Evolutionary conservation across 345 rosid genomes (phyloP).

Genomic region (Hevea brasiliensis): DNA sequence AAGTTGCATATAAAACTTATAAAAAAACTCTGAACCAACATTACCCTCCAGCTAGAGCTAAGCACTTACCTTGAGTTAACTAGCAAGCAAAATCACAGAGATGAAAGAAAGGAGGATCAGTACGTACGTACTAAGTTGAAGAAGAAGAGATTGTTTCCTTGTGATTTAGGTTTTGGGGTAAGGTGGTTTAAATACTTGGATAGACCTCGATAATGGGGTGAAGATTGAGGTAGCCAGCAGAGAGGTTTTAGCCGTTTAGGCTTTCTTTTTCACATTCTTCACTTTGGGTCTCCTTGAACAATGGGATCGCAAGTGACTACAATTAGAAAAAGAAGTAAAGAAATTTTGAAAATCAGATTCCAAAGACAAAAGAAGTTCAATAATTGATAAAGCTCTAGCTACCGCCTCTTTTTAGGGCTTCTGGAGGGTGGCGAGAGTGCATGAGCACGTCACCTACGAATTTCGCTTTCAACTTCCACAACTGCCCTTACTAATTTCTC

Average conservation of each 20-base stretch:
- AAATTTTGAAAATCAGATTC: constrained; percentile 32
- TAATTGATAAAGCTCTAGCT: constrained; percentile 22
- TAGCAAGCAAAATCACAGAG: neutral
- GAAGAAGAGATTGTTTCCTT: constrained; percentile 14
- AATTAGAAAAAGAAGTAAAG: constrained; percentile 27
- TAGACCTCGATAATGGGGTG: constrained; percentile 32
- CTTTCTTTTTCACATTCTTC: constrained; percentile 40
- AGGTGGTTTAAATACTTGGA: constrained; percentile 36
- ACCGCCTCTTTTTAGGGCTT: constrained; percentile 23
- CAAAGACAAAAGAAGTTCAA: constrained; percentile 12
- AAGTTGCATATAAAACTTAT: too few relatives aligned
- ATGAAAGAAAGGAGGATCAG: too few relatives aligned
- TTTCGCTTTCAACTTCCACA: neutral
- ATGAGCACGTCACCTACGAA: neutral
- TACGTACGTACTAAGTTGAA: too few relatives aligned
- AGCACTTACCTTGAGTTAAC: neutral
- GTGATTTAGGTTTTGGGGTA: constrained; percentile 26
- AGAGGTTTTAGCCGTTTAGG: constrained; percentile 4
- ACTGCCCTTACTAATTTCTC: neutral
- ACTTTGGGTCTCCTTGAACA: constrained; percentile 37
- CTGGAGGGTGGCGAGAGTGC: constrained; percentile 20
- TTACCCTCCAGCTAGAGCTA: too few relatives aligned
- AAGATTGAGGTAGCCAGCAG: constrained; percentile 26
- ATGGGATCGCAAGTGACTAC: constrained; percentile 34
- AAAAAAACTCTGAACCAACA: too few relatives aligned